Evolutionary conservation across 2,329 filamentous ascomycete species (phyloP).

Genomic region (Epichloe uncinata): DNA sequence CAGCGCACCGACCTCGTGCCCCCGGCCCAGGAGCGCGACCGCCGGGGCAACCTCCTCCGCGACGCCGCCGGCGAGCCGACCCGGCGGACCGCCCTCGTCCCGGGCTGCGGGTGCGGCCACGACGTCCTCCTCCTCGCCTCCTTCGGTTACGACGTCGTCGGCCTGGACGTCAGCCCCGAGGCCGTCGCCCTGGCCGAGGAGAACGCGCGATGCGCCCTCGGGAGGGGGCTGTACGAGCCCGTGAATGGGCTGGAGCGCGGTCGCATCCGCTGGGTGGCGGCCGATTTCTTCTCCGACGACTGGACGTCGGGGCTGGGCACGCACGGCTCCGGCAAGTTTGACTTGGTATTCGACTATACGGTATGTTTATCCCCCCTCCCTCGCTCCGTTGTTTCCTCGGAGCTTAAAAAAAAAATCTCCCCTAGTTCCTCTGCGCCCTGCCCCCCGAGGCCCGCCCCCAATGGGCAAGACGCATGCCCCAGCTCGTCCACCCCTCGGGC

Average conservation of each 20-base stretch:
- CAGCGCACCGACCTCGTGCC: constrained; percentile 33
- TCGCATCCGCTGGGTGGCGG: constrained; percentile 39
- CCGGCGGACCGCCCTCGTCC: constrained; percentile 47
- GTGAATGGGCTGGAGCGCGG: constrained; percentile 31
- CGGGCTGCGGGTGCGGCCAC: constrained; percentile 71
- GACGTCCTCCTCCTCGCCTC: constrained; percentile 64
- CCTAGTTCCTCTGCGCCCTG: constrained; percentile 49
- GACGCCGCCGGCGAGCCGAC: constrained; percentile 11
- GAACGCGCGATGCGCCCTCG: constrained; percentile 26
- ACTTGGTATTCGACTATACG: constrained; percentile 52
- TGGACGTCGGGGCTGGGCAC: constrained; percentile 34
- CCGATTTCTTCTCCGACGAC: constrained; percentile 53
- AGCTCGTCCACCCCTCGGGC: constrained; percentile 35
- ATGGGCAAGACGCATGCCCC: constrained; percentile 40
- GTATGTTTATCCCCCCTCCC: constrained; percentile 22
- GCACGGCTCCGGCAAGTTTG: constrained; percentile 38
- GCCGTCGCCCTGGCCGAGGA: constrained; percentile 33
- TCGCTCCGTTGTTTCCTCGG: not conserved
- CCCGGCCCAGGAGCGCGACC: constrained; percentile 18
- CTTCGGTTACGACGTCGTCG: constrained; percentile 65
- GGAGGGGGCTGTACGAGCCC: constrained; percentile 28
- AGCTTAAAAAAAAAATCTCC: not conserved
- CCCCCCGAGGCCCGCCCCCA: constrained; percentile 38
- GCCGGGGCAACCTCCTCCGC: constrained; percentile 14
- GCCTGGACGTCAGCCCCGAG: constrained; percentile 50